Evolutionary conservation across 345 rosid species (phyloP).

Genomic region (Excoecaria cochinchinensis): DNA sequence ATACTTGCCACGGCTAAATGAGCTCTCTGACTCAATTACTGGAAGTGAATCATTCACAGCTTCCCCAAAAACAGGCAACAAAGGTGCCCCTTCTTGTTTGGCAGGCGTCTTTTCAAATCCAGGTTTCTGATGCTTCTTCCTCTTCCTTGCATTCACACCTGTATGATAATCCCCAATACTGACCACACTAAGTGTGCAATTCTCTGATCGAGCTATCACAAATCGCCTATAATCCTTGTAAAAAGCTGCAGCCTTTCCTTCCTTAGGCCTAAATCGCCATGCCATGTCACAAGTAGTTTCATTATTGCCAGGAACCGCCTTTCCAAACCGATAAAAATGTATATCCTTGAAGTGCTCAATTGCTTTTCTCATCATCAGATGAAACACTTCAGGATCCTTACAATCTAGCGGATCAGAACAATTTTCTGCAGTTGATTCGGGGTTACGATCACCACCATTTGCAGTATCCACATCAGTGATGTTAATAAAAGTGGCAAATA

Average conservation of each 20-base stretch:
- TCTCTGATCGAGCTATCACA: constrained; percentile 51
- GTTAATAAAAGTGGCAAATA: constrained; percentile 55
- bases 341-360: constrained; percentile 79
- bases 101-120: constrained; percentile 52
- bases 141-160: constrained; percentile 88
- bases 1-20: constrained; percentile 64
- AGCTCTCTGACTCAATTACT: constrained; percentile 63
- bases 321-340: constrained; percentile 88
- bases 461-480: constrained; percentile 54
- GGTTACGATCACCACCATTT: constrained; percentile 4
- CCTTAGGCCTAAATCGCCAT: constrained; percentile 93
- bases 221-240: constrained; percentile 91
- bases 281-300: constrained; percentile 82
- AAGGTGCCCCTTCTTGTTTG: constrained; percentile 31
- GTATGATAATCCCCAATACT: constrained; percentile 83
- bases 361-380: constrained; percentile 76
- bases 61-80: constrained; percentile 70
- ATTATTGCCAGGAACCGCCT: constrained; percentile 54
- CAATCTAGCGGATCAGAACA: constrained; percentile 76
- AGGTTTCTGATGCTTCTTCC: constrained; percentile 69
- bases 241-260: constrained; percentile 80
- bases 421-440: constrained; percentile 13
- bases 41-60: constrained; percentile 74
- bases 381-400: constrained; percentile 79
- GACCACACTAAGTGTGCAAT: constrained; percentile 60